These are phyloP conservation scores for Rhodotorula toruloides DNA, from an alignment of 768 basidiomycete genomes.

Conservation along the genomic window DNA sequence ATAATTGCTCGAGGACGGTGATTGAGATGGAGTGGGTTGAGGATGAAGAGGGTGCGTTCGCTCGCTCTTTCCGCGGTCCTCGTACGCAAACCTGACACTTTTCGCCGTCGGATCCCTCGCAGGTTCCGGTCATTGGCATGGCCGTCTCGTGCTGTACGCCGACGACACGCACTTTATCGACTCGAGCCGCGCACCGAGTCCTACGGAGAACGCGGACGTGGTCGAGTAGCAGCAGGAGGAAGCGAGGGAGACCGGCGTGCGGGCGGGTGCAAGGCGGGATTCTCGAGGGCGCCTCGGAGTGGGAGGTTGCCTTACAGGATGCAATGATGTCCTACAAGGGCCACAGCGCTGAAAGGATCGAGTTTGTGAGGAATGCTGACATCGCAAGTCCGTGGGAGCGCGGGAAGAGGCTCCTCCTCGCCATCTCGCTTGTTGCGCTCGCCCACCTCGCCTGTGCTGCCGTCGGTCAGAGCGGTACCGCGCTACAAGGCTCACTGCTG, in stretches of 20 bases:
- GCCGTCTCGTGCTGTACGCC: slow-evolving; percentile 6
- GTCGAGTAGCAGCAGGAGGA: slow-evolving; percentile 1
- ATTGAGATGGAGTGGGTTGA: slow-evolving; percentile 19
- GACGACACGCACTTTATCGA: slow-evolving; percentile 31
- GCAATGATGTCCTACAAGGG: too few relatives aligned
- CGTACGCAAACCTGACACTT: too few relatives aligned
- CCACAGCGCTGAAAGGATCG: too few relatives aligned
- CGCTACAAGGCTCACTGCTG: too few relatives aligned
- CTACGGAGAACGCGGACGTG: slow-evolving; percentile 27
- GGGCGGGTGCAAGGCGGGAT: background rate
- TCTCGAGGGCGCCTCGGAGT: background rate
- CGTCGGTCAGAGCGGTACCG: too few relatives aligned
- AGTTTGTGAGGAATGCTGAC: too few relatives aligned
- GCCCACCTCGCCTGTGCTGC: too few relatives aligned
- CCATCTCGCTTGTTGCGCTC: too few relatives aligned
- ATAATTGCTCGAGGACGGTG: slow-evolving; percentile 32
- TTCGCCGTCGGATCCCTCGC: background rate
- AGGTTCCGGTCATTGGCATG: background rate
- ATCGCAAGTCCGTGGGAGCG: too few relatives aligned
- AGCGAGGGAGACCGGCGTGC: background rate
- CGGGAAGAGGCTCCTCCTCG: too few relatives aligned
- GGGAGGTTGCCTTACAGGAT: too few relatives aligned
- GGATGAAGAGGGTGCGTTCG: slow-evolving; percentile 5
- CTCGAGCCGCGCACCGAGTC: slow-evolving; percentile 21
- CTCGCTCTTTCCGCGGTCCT: background rate